These are phyloP conservation scores for Chrysanthemum lavandulifolium DNA, from an alignment of 129 eudicot species.

Conservation along the genomic window DNA sequence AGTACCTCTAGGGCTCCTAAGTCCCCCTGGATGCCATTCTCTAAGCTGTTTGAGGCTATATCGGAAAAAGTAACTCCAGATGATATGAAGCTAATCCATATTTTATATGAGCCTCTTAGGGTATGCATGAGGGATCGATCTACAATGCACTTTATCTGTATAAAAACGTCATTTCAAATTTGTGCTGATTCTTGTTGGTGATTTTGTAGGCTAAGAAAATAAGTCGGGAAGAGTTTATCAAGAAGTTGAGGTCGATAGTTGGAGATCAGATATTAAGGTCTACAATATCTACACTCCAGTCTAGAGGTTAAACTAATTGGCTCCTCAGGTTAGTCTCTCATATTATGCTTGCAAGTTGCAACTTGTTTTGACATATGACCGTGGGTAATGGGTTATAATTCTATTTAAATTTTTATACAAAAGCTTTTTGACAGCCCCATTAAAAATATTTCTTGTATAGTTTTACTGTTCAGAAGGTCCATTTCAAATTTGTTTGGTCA, in stretches of 20 bases:
- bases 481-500: no score
- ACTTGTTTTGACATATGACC: no score
- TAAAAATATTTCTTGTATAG: no score
- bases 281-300: constrained; percentile 45
- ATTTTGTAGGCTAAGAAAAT: constrained; percentile 45
- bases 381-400: no score
- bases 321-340: constrained; percentile 1
- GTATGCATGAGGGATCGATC: constrained; percentile 19
- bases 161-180: neutral
- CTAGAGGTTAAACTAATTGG: constrained; percentile 41
- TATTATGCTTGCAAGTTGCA: neutral
- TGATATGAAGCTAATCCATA: constrained; percentile 41
- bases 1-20: constrained; percentile 47
- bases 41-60: constrained; percentile 51
- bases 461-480: no score
- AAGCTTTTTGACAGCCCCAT: no score
- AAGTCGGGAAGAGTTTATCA: constrained; percentile 56
- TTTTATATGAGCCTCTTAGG: constrained; percentile 45
- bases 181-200: constrained; percentile 13
- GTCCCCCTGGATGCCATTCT: constrained; percentile 67
- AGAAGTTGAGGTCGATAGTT: constrained; percentile 52
- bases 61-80: constrained; percentile 40
- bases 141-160: neutral
- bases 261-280: constrained; percentile 63
- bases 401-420: no score